A percentile compares a stretch with the other conserved stretches of the same genome.
These are phyloP conservation scores for Alternaria brassicicola DNA, from an alignment of 2,329 filamentous ascomycete genomes.

Conservation along the genomic window DNA sequence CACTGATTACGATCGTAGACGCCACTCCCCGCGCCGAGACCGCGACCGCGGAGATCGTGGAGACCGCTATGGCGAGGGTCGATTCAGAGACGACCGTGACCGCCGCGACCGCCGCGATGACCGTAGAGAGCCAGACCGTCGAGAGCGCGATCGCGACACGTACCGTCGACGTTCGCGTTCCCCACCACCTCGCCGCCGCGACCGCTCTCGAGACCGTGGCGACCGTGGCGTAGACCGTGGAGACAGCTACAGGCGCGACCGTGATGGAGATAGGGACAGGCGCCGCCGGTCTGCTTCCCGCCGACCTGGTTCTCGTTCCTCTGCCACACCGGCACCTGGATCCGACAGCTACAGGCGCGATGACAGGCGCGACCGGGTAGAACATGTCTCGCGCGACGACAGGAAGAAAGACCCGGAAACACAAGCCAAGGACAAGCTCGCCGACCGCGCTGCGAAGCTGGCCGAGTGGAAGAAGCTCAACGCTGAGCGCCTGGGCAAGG, in stretches of 20 bases:
- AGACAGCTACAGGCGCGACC: conserved; percentile 63
- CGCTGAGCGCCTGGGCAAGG: conserved; percentile 59
- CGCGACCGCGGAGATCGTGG: conserved; percentile 40
- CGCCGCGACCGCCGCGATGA: conserved; percentile 64
- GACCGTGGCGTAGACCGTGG: conserved; percentile 57
- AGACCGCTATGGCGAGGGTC: conserved; percentile 55
- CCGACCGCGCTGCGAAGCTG: conserved; percentile 32
- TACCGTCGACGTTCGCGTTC: conserved; percentile 13
- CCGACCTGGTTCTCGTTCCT: conserved; percentile 65
- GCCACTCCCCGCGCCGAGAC: conserved; percentile 41
- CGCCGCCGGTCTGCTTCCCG: conserved; percentile 75
- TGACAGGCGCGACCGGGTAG: conserved; percentile 24
- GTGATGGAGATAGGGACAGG: conserved; percentile 66
- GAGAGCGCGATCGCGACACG: conserved; percentile 51
- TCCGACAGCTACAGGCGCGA: not conserved
- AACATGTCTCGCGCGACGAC: conserved; percentile 56
- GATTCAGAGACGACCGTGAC: conserved; percentile 56
- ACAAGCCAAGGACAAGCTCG: conserved; percentile 33
- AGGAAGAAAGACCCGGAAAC: conserved; percentile 61
- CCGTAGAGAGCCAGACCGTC: conserved; percentile 47
- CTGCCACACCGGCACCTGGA: conserved; percentile 55
- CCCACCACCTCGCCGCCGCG: conserved; percentile 13
- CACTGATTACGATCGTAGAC: conserved; percentile 67
- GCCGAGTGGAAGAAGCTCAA: conserved; percentile 86
- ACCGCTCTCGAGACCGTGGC: conserved; percentile 16